These are phyloP conservation scores for Colletotrichum magnum DNA, from an alignment of 2,329 filamentous ascomycete genomes.

Conservation along the genomic window DNA sequence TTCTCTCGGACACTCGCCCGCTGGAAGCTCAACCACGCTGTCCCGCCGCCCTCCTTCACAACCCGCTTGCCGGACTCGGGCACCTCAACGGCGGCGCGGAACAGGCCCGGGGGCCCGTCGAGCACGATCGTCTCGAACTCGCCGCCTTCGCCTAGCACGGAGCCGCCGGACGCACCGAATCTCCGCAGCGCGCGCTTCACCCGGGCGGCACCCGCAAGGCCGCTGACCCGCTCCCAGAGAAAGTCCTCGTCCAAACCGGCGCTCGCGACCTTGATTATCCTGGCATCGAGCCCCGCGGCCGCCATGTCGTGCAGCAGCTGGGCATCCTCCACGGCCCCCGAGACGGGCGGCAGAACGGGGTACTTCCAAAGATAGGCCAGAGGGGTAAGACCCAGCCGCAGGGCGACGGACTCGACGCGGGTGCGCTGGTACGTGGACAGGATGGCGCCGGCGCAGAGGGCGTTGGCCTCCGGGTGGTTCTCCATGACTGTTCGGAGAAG, in stretches of 20 bases:
- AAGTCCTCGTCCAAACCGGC: constrained; percentile 86
- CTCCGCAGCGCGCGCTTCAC: constrained; percentile 70
- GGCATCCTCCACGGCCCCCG: constrained; percentile 55
- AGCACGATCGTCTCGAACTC: constrained; percentile 96
- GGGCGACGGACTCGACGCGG: constrained; percentile 90
- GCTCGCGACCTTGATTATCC: constrained; percentile 95
- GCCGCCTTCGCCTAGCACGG: constrained; percentile 90
- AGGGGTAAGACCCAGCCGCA: constrained; percentile 85
- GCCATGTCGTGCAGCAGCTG: constrained; percentile 87
- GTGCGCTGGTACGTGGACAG: constrained; percentile 96
- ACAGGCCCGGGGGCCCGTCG: constrained; percentile 81
- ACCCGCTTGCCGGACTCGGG: constrained; percentile 65
- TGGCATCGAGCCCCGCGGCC: constrained; percentile 82
- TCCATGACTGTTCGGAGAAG: constrained; percentile 78
- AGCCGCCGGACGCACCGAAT: constrained; percentile 78
- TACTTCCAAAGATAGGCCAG: constrained; percentile 95
- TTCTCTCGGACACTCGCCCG: constrained; percentile 68
- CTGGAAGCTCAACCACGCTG: constrained; percentile 77
- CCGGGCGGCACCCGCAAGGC: constrained; percentile 60
- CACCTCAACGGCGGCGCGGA: constrained; percentile 79
- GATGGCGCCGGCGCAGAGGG: constrained; percentile 91
- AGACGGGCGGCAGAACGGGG: constrained; percentile 73
- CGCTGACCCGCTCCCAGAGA: constrained; percentile 85
- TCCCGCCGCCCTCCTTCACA: constrained; percentile 81
- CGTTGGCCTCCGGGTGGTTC: constrained; percentile 85